Percentiles rank a stretch among this genome's conserved stretches.
phyloP scores from a whole-genome alignment of 257 asterid genomes.

The Thymus quinquecostatus region DNA sequence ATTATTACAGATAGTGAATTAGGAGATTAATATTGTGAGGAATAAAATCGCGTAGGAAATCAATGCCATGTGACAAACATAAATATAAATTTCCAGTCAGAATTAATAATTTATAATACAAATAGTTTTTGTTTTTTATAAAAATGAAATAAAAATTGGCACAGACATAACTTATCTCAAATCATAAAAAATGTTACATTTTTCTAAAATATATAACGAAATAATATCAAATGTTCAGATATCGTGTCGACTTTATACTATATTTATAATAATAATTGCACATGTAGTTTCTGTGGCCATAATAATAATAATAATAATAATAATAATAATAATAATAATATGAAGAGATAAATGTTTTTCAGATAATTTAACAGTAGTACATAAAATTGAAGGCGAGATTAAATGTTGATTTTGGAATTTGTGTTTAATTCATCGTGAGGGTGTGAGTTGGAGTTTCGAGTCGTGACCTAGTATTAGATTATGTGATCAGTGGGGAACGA shows the following conservation, averaged over 20 bases:
- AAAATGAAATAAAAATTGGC: no score
- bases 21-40: not conserved
- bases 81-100: not conserved
- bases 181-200: not conserved
- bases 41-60: not conserved
- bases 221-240: not conserved
- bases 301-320: constrained; percentile 18
- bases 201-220: not conserved
- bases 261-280: not conserved
- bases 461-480: no score
- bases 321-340: no score
- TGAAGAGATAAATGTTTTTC: no score
- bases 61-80: not conserved
- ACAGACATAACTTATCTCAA: not conserved
- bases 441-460: no score
- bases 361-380: no score
- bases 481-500: no score
- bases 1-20: no score
- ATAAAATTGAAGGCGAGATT: no score
- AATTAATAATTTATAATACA: not conserved
- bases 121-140: not conserved
- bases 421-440: no score
- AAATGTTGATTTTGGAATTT: no score
- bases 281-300: constrained; percentile 29
- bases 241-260: not conserved